Conservation (phyloP, 2,329 filamentous ascomycete genomes). For the Paecilomyces sp. region DNA sequence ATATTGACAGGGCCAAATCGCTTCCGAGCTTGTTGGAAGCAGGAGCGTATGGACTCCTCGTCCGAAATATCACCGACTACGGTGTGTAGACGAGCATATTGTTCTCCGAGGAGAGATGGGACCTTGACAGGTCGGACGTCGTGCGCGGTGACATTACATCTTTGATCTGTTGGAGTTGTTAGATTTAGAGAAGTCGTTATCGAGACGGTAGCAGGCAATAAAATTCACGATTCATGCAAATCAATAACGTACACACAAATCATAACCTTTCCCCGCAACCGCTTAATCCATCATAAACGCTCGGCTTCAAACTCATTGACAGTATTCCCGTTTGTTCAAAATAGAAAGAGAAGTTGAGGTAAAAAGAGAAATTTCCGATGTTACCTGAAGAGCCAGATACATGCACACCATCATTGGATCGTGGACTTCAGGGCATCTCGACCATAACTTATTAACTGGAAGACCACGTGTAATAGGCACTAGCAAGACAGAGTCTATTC, state of each 20-base stretch:
- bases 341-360: too few relatives aligned
- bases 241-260: not conserved
- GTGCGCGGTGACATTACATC: slow-evolving; percentile 49
- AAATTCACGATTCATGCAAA: not conserved
- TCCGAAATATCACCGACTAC: slow-evolving; percentile 43
- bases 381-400: too few relatives aligned
- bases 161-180: slow-evolving; percentile 33
- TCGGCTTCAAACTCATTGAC: not conserved
- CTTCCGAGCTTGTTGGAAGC: slow-evolving; percentile 33
- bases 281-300: not conserved
- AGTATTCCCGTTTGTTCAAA: too few relatives aligned
- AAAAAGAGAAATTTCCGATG: too few relatives aligned
- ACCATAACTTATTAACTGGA: too few relatives aligned
- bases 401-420: too few relatives aligned
- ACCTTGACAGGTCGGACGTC: slow-evolving; percentile 36
- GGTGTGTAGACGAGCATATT: slow-evolving; percentile 30
- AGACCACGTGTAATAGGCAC: too few relatives aligned
- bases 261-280: not conserved
- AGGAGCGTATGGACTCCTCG: slow-evolving; percentile 38
- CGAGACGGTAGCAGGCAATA: not conserved
- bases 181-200: not conserved
- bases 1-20: slow-evolving; percentile 47
- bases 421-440: too few relatives aligned
- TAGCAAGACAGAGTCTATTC: not conserved
- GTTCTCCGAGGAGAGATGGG: slow-evolving; percentile 16